Percentiles rank a stretch among this genome's conserved stretches.
phyloP scores from a whole-genome alignment of 495 filamentous ascomycete genomes.

The Aspergillus steynii region DNA sequence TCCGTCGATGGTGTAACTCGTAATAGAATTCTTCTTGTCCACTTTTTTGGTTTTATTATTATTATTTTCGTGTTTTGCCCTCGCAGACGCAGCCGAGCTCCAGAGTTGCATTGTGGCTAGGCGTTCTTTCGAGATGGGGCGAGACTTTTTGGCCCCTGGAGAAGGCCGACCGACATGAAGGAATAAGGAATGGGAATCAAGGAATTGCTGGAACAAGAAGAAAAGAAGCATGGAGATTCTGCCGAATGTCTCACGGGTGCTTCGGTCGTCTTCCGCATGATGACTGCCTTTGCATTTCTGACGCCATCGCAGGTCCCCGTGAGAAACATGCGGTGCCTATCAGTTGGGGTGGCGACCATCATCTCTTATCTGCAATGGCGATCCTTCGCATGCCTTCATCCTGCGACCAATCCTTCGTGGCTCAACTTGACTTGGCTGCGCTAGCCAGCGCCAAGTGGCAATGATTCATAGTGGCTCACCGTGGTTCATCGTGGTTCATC shows the following conservation, averaged over 20 bases:
- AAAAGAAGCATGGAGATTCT: no score
- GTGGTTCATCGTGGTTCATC: neutral
- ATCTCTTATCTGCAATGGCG: neutral
- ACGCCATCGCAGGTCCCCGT: neutral
- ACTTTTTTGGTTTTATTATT: neutral
- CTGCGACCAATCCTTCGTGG: neutral
- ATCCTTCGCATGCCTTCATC: neutral
- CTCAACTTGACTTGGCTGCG: neutral
- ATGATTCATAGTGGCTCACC: no score
- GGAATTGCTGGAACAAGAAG: no score
- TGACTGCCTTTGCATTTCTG: neutral
- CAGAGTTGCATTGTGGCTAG: conserved; percentile 3
- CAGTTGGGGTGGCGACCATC: neutral
- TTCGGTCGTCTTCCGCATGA: neutral
- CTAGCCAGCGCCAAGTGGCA: neutral
- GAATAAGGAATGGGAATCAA: neutral
- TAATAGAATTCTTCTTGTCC: neutral
- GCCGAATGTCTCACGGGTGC: neutral
- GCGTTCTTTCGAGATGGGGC: neutral
- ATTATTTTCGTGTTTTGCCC: neutral
- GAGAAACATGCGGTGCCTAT: neutral
- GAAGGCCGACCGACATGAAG: conserved; percentile 1
- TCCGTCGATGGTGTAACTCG: neutral
- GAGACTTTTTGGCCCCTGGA: conserved; percentile 7
- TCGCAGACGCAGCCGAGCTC: conserved; percentile 4